Evolutionary conservation across 2,329 filamentous ascomycete species (phyloP).

Genomic region (Rhinocladiella mackenziei): DNA sequence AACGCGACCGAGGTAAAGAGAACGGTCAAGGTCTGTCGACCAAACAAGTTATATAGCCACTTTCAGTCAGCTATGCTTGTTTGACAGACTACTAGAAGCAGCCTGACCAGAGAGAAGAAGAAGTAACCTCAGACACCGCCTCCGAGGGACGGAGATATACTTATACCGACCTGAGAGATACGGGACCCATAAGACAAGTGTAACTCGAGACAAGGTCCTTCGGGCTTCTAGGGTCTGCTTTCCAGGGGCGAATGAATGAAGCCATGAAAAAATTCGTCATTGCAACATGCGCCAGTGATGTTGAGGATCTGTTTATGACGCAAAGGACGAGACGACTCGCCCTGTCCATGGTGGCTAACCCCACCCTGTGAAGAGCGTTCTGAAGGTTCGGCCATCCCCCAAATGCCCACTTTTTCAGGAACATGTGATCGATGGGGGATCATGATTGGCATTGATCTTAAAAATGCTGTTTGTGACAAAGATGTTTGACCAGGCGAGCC

Average conservation of each 20-base stretch:
- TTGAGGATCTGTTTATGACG: constrained; percentile 11
- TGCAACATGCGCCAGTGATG: constrained; percentile 14
- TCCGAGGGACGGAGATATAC: not conserved
- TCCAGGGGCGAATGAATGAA: constrained; percentile 12
- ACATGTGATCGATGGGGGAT: constrained; percentile 11
- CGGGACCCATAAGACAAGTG: not conserved
- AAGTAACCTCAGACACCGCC: not conserved
- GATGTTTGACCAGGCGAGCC: no score
- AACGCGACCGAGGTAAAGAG: constrained; percentile 7
- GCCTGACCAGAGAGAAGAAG: constrained; percentile 5
- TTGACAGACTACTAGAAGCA: constrained; percentile 4
- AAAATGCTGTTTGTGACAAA: no score
- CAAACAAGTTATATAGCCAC: constrained; percentile 18
- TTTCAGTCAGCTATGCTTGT: constrained; percentile 19
- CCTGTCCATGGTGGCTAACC: constrained; percentile 4
- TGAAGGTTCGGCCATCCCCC: not conserved
- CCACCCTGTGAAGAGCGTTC: constrained; percentile 2
- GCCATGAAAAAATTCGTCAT: constrained; percentile 20
- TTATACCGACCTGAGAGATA: not conserved
- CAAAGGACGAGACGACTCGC: constrained; percentile 11
- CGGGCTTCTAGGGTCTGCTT: not conserved
- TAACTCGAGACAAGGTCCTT: not conserved
- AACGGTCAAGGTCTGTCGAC: constrained; percentile 20
- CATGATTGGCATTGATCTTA: constrained; percentile 3
- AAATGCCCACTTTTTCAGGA: constrained; percentile 14